Conservation (phyloP, 2,329 filamentous ascomycete genomes). For the Aciculosporium take region DNA sequence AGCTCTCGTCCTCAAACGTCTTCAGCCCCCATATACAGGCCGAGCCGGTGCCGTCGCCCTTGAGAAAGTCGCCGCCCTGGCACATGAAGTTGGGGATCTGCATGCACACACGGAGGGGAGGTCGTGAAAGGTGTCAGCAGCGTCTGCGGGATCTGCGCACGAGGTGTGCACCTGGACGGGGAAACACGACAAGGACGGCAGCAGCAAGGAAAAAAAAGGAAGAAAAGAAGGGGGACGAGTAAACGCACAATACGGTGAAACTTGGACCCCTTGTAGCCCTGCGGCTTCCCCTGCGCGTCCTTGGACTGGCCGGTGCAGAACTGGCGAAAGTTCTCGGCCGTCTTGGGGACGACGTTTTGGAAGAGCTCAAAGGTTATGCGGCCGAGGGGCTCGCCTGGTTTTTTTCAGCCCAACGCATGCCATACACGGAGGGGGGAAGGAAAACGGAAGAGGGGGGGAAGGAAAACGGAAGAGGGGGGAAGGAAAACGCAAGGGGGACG, state of each 20-base stretch:
- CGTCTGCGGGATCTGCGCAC: not conserved
- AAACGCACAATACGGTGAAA: conserved; percentile 76
- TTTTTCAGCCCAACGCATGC: too few relatives aligned
- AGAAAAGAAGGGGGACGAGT: not conserved
- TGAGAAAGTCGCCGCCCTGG: conserved; percentile 90
- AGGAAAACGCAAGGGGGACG: too few relatives aligned
- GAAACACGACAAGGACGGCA: conserved; percentile 10
- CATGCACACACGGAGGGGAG: not conserved
- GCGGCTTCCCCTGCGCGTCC: conserved; percentile 58
- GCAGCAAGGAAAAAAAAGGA: not conserved
- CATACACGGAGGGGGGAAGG: too few relatives aligned
- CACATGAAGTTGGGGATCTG: conserved; percentile 96
- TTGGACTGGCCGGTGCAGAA: conserved; percentile 93
- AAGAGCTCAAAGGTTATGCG: conserved; percentile 87
- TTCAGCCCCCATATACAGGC: conserved; percentile 77
- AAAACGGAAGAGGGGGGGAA: too few relatives aligned
- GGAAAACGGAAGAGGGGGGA: not conserved
- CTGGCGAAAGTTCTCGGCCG: conserved; percentile 91
- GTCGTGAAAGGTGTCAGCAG: not conserved
- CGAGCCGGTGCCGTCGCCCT: conserved; percentile 82
- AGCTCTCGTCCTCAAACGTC: conserved; percentile 84
- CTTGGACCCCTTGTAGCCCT: conserved; percentile 89
- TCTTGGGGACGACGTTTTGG: conserved; percentile 68
- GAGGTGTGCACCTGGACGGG: not conserved
- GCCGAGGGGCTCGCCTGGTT: conserved; percentile 65